A percentile compares a stretch with the other conserved stretches of the same genome.
Evolutionary conservation across 805 yeast genomes (phyloP).

Genomic region (Lachancea mirantina): DNA sequence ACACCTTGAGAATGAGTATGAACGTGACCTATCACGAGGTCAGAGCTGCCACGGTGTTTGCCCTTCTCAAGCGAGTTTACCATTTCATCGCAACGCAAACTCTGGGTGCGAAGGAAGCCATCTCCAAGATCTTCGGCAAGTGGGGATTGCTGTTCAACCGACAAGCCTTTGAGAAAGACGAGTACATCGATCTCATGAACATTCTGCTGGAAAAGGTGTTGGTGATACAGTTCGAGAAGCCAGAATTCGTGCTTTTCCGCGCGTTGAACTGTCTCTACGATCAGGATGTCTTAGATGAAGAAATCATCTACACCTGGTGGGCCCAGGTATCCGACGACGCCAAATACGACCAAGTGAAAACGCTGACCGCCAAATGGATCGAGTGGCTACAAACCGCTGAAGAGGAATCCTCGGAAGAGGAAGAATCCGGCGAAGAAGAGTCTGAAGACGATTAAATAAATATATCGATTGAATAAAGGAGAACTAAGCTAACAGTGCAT

Average conservation of each 20-base stretch:
- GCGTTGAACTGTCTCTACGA: constrained; percentile 65
- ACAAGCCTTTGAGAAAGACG: constrained; percentile 76
- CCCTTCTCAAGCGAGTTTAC: constrained; percentile 60
- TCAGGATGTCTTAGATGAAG: constrained; percentile 76
- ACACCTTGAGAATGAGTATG: constrained; percentile 95
- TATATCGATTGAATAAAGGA: no score
- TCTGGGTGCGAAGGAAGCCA: constrained; percentile 67
- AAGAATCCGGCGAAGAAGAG: constrained; percentile 30
- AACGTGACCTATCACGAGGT: constrained; percentile 93
- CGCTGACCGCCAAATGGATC: constrained; percentile 62
- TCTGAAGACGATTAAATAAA: neutral
- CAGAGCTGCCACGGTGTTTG: constrained; percentile 68
- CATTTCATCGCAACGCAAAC: constrained; percentile 76
- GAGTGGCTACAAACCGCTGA: constrained; percentile 84
- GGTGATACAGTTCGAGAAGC: constrained; percentile 27
- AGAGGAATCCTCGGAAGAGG: constrained; percentile 52
- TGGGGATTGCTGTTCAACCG: constrained; percentile 82
- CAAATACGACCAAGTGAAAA: constrained; percentile 44
- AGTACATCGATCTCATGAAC: constrained; percentile 63
- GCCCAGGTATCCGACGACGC: constrained; percentile 33
- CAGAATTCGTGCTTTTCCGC: constrained; percentile 30
- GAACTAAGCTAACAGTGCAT: no score
- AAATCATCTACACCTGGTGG: constrained; percentile 81
- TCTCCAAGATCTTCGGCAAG: constrained; percentile 61
- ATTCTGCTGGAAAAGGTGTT: constrained; percentile 33